A percentile compares a stretch with the other conserved stretches of the same genome.
Conservation (phyloP, 2,329 filamentous ascomycete genomes). For the Colletotrichum filicis region DNA sequence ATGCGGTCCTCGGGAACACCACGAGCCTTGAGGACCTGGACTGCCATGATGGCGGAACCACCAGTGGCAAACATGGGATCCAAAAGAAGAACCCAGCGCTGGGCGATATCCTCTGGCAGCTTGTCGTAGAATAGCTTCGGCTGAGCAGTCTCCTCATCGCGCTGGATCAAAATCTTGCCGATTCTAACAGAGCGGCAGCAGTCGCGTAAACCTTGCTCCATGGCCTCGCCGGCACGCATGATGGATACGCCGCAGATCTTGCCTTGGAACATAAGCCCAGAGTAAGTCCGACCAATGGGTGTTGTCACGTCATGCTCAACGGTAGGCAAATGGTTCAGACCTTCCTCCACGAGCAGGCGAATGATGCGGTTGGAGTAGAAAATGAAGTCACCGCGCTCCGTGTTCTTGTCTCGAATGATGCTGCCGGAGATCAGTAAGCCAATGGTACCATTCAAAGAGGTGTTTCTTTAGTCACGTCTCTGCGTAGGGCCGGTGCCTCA, state of each 20-base stretch:
- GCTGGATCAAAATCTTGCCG: constrained; percentile 97
- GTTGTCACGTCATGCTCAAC: constrained; percentile 90
- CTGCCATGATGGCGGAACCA: constrained; percentile 96
- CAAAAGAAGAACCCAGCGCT: constrained; percentile 91
- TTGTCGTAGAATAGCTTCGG: constrained; percentile 99
- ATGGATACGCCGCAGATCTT: constrained; percentile 99
- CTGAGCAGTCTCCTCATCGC: constrained; percentile 92
- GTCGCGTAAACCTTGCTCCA: constrained; percentile 96
- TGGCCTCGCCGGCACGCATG: constrained; percentile 97
- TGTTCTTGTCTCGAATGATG: constrained; percentile 94
- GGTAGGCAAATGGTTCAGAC: constrained; percentile 94
- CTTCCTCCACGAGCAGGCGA: constrained; percentile 94
- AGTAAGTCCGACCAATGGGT: constrained; percentile 87
- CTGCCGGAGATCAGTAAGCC: constrained; percentile 57
- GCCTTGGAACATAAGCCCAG: constrained; percentile 93
- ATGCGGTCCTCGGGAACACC: constrained; percentile 97
- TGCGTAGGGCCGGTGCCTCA: neutral
- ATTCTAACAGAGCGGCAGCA: constrained; percentile 98
- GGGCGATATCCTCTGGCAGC: constrained; percentile 90
- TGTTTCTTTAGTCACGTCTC: neutral
- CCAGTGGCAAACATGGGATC: constrained; percentile 99
- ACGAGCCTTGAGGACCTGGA: constrained; percentile 88
- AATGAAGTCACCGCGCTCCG: constrained; percentile 94
- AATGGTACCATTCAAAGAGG: constrained; percentile 1
- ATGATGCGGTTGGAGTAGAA: constrained; percentile 99